Base-by-base conservation (phyloP, 2,329 filamentous ascomycete species). In the Fusarium sp. region DNA sequence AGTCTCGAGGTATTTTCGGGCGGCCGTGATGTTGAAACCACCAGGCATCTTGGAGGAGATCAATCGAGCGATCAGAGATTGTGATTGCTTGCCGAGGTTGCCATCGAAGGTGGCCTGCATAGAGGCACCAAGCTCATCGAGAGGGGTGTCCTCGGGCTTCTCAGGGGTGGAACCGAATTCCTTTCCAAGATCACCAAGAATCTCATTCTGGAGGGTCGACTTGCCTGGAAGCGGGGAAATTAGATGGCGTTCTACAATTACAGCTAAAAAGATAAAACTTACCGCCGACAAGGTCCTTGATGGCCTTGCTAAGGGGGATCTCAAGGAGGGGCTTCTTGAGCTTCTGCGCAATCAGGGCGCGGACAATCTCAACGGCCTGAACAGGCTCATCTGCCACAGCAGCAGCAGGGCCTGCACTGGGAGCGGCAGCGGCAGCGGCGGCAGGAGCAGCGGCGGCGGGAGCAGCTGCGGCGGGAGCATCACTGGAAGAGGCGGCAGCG, bases 41-140 rank as follows among this genome's bases (percentile, higher is more conserved):
- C 96, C 97, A 57, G 97, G 97, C 97, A 99, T 99, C 87, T 99
- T 99, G 33, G 97, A 98, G 2, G 97, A 98, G 50, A 99, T 97
- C 82, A 99, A 88, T 77, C 97, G 93, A 59, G 97, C 97, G 83
- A 99, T 93, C 67, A 99, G 90, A 4, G 95, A 97, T 64, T 94
- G 93, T 0, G 97, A 97, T 79, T 98, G 95, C 86, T 99, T 99
- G 84, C 97, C 97, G 71, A 99, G 91, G 86, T 98, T 96, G 78
- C 97, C 97, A 85, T 98, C 97, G 86, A 99, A 99, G n/a, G 96
- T 98, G 56, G 94, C 92, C 86, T 99, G 97, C 93, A 99, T 98
- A 10, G 97, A 89, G 64, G 94, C 95, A 87, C 95, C 94, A 69
- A 99, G 90, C 85, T 99, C 97, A 83, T 99, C 97, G 54, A 99